phyloP scores from a whole-genome alignment of 768 basidiomycete genomes.

The Mycena leptocephala region DNA sequence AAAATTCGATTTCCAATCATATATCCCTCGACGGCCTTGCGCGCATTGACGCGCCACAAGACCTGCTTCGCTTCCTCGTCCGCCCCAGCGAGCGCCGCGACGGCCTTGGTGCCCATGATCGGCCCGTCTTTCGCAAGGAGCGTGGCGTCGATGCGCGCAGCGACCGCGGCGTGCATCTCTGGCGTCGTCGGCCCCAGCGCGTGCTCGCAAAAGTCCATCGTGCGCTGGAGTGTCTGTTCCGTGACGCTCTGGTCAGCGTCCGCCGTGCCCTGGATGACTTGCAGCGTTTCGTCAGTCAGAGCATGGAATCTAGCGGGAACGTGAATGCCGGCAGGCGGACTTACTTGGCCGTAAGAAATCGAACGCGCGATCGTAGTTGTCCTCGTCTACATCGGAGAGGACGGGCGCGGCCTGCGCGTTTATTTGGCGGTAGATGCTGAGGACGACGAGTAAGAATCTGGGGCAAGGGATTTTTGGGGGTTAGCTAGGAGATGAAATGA shows the following conservation, averaged over 20 bases:
- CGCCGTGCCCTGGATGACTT: slow-evolving; percentile 14
- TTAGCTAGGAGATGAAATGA: too few relatives aligned
- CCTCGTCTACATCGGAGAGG: slow-evolving; percentile 61
- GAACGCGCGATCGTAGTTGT: slow-evolving; percentile 66
- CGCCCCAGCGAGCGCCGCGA: not conserved
- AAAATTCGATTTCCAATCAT: slow-evolving; percentile 13
- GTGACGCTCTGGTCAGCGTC: slow-evolving; percentile 2
- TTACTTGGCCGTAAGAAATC: slow-evolving; percentile 55
- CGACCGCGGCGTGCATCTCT: slow-evolving; percentile 2
- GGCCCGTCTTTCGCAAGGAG: not conserved
- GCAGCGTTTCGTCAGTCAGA: too few relatives aligned
- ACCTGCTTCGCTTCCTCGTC: slow-evolving; percentile 16
- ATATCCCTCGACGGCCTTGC: slow-evolving; percentile 17
- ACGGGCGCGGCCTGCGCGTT: slow-evolving; percentile 55
- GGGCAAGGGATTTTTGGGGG: too few relatives aligned
- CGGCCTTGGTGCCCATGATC: not conserved
- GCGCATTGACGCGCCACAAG: slow-evolving; percentile 4
- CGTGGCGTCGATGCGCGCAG: not conserved
- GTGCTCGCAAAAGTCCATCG: slow-evolving; percentile 11
- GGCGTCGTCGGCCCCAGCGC: slow-evolving; percentile 14
- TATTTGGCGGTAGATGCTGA: slow-evolving; percentile 68
- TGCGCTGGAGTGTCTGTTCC: not conserved
- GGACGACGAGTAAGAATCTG: slow-evolving; percentile 65
- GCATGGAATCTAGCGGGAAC: too few relatives aligned
- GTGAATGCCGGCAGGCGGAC: too few relatives aligned